Percentiles rank a stretch among this genome's conserved stretches.
Evolutionary conservation across 495 filamentous ascomycete genomes (phyloP).

Genomic region (Neurospora sp.): DNA sequence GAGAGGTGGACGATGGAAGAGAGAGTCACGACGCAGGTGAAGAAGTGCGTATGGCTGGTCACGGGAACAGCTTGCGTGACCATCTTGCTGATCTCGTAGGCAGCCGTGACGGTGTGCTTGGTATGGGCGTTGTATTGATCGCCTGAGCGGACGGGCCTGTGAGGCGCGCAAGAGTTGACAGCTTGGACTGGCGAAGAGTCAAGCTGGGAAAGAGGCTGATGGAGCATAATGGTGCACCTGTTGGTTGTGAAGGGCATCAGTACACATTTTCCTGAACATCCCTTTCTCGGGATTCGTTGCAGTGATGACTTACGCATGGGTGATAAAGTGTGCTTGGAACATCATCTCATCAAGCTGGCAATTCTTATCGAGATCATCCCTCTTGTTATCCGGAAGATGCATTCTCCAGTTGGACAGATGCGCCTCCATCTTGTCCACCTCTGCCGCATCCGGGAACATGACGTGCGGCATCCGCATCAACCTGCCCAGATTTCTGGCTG

Average conservation of each 20-base stretch:
- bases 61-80: conserved; percentile 66
- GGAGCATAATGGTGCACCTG: conserved; percentile 56
- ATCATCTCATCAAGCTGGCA: conserved; percentile 76
- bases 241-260: neutral
- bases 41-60: conserved; percentile 74
- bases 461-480: conserved; percentile 49
- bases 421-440: conserved; percentile 52
- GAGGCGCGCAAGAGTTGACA: conserved; percentile 48
- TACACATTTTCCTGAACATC: neutral
- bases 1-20: conserved; percentile 51
- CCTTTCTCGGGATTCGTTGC: neutral
- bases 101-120: conserved; percentile 67
- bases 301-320: conserved; percentile 45
- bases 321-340: conserved; percentile 83
- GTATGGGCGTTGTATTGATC: conserved; percentile 61
- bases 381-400: conserved; percentile 68
- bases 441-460: conserved; percentile 34
- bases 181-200: conserved; percentile 43
- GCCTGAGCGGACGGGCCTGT: conserved; percentile 41
- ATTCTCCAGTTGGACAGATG: conserved; percentile 74
- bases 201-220: conserved; percentile 56
- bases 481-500: conserved; percentile 61
- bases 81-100: conserved; percentile 65
- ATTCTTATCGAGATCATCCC: conserved; percentile 55
- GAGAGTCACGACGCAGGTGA: conserved; percentile 74